Evolutionary conservation across 495 filamentous ascomycete species (phyloP), one percentile per base, ranked within the genome.

Genomic region (Penicillium roqueforti): DNA sequence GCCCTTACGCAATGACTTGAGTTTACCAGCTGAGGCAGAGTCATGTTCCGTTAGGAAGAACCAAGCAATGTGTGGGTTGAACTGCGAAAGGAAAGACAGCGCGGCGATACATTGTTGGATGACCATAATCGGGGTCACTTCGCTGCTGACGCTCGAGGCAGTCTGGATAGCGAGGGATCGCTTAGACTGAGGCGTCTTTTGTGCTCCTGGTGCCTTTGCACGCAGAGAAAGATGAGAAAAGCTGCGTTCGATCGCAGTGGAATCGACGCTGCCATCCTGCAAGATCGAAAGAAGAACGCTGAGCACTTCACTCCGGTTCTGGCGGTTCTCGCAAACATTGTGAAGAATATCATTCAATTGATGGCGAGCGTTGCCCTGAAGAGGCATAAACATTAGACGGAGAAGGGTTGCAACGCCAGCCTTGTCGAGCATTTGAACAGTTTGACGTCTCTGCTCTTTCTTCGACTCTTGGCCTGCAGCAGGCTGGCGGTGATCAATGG

Each of bases 21-120:
- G 75, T 71, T 95, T 97, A 46, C 92, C 76, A 11, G 82, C 77
- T 29, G 80, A 80, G 25, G 78, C 76, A 18, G 80, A 83, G 53
- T 99, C 95, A 65, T 97, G 95, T 71, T 97, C 93, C 6, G 89
- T 95, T 40, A 99, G 70, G 82, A 99, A 97, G 70, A 97, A 92
- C 42, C 85, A 88, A 23, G 91, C 84, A 42, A 97, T 85, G 58
- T 92, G 88, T 36, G 81, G 81, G 49, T 95, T 96, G 66, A 88
- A 87, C 58, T 83, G 80, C 5, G 87, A 87, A 32, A 99, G 78
- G 62, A 87, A 89, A 29, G 85, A 83, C 8, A 99, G 76, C 10
- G 91, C 83, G 45, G 82, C 80, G 31, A 99, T 80, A 58, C 92
- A 97, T 69, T 99, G 93, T 63, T 97, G 92, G 9, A 97, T 89